These are phyloP conservation scores for Vitis rotundifolia DNA, from an alignment of 164 flowering plant species.

Conservation along the genomic window DNA sequence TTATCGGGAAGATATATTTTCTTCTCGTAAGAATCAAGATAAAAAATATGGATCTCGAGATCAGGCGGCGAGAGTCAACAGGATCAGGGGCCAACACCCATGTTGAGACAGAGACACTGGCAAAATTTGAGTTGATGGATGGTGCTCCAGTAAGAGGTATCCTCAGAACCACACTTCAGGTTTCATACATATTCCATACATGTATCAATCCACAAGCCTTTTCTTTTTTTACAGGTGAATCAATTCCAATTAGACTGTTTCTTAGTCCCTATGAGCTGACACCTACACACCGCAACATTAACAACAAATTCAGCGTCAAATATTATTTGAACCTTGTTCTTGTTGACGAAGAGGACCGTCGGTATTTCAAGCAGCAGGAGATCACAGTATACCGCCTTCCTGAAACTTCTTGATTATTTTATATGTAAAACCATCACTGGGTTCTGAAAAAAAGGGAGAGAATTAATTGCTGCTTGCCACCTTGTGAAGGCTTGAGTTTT, in stretches of 20 bases:
- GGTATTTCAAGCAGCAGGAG: conserved; percentile 74
- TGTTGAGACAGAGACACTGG: conserved; percentile 95
- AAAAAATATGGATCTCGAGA: conserved; percentile 96
- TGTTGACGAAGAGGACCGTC: conserved; percentile 74
- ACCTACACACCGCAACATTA: conserved; percentile 66
- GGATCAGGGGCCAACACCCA: conserved; percentile 91
- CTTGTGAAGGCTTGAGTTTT: conserved; percentile 16
- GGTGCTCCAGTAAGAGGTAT: conserved; percentile 98
- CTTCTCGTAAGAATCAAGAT: conserved; percentile 94
- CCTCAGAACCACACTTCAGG: background rate
- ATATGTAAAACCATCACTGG: background rate
- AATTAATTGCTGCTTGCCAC: background rate
- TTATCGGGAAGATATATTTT: conserved; percentile 89
- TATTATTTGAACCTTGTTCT: conserved; percentile 69
- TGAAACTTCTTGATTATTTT: conserved; percentile 39
- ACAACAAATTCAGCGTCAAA: conserved; percentile 76
- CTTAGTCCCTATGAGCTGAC: conserved; percentile 73
- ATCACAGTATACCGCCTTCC: conserved; percentile 59
- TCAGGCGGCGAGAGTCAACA: conserved; percentile 94
- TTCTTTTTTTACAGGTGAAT: conserved; percentile 49
- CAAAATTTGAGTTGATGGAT: conserved; percentile 95
- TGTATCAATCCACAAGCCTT: background rate
- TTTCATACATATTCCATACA: background rate
- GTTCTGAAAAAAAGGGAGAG: background rate
- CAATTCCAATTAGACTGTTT: conserved; percentile 69